Evolutionary conservation across 345 rosid genomes (phyloP).

Genomic region (Orychophragmus violaceus): DNA sequence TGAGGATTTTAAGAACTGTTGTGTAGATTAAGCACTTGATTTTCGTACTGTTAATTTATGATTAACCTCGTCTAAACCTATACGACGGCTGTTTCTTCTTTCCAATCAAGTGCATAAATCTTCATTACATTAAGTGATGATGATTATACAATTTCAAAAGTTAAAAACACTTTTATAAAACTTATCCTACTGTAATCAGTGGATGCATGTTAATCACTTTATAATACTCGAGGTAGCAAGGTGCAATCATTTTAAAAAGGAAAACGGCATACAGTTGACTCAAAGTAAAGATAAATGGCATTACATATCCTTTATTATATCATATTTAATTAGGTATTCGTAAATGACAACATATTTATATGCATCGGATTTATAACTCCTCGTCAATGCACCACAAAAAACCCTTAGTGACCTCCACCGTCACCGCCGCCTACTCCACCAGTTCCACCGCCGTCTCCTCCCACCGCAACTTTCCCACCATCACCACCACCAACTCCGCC

Average conservation of each 20-base stretch:
- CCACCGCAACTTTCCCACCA: background rate
- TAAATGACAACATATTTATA: background rate
- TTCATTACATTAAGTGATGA: background rate
- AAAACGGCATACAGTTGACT: background rate
- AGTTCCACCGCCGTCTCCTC: background rate
- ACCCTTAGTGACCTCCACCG: conserved; percentile 12
- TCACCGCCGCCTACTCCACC: background rate
- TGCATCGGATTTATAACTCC: conserved; percentile 10
- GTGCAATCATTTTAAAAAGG: background rate
- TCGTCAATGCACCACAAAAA: background rate
- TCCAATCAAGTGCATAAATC: background rate
- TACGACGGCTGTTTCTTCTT: background rate
- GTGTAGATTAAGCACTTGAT: background rate
- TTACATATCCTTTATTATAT: background rate
- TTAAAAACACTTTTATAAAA: no score
- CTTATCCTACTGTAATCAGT: no score
- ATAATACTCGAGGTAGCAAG: background rate
- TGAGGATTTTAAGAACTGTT: background rate
- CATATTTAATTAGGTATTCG: background rate
- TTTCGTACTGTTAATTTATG: background rate
- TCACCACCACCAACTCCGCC: background rate
- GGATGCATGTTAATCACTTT: background rate
- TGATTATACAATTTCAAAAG: background rate
- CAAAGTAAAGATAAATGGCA: background rate
- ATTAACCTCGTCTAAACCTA: background rate